Evolutionary conservation across 2,329 filamentous ascomycete species (phyloP).

Genomic region (Gnomoniopsis smithogilvyi): DNA sequence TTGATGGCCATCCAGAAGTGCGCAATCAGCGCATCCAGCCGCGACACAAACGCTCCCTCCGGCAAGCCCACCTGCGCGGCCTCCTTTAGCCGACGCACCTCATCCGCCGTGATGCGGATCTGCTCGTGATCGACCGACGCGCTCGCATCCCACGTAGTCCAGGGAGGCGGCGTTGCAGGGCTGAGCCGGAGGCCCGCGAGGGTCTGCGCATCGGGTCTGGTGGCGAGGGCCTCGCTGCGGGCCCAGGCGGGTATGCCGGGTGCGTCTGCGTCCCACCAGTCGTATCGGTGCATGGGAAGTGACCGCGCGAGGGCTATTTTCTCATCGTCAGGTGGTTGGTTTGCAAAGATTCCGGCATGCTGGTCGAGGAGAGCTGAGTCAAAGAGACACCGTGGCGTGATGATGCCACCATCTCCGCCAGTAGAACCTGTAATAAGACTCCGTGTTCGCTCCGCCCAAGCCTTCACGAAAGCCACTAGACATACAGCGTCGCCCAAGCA

Average conservation of each 20-base stretch:
- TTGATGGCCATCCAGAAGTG: conserved; percentile 44
- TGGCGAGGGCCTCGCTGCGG: conserved; percentile 23
- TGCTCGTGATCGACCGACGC: conserved; percentile 29
- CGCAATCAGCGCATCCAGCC: conserved; percentile 42
- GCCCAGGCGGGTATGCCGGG: conserved; percentile 29
- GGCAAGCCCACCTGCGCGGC: conserved; percentile 14
- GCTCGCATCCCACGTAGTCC: conserved; percentile 38
- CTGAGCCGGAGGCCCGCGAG: conserved; percentile 16
- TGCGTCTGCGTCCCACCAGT: conserved; percentile 40
- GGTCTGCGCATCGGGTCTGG: conserved; percentile 19
- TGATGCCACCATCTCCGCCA: not conserved
- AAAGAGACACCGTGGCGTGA: conserved; percentile 29
- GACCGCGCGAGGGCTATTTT: conserved; percentile 28
- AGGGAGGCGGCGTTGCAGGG: conserved; percentile 33
- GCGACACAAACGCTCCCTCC: conserved; percentile 28
- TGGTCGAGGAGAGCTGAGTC: conserved; percentile 37
- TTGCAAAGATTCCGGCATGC: conserved; percentile 25
- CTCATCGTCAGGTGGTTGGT: conserved; percentile 23
- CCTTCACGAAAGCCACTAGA: conserved; percentile 39
- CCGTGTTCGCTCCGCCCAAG: conserved; percentile 35
- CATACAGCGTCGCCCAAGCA: conserved; percentile 41
- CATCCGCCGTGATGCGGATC: conserved; percentile 34
- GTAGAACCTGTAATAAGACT: not conserved
- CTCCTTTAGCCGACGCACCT: conserved; percentile 33
- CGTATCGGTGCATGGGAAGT: conserved; percentile 43